Base-by-base conservation (phyloP, 73 alveolate genomes). In the Blepharisma stoltei region DNA sequence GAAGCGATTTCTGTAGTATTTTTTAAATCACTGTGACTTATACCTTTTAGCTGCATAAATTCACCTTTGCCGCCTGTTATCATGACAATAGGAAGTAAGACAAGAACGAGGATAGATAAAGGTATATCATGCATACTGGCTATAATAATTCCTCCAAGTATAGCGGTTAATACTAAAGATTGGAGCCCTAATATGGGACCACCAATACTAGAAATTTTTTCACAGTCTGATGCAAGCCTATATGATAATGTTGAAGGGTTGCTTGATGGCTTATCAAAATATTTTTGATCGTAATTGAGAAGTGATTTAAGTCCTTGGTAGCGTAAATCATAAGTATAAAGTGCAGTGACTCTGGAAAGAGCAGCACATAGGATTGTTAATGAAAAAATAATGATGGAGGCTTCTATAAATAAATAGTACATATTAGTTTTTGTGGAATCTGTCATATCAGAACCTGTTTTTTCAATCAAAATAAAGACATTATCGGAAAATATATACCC, bases 1-100 rank as follows among this genome's bases (percentile, higher is more conserved):
- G 92, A 88, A 21, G 86, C 89, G 25, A 88, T 38, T 27, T 54
- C 37, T 66, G 78, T 83, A 0, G 91, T 83, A 3, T 83, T 86
- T 32, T 32, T 32, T 32, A 32, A 3, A 32, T 32, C 41, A 38
- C 55, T 77, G 41, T 20, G 47, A n/a, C 65, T 68, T 7, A 7
- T 37, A 5, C 55, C 55, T 11, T 70, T 70, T 32, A 71, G 54
- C 66, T 18, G 49, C 55, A 47, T 66, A 70, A 37, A 47, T 80
- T 6, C 38, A 49, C 44, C 23, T 43, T 43, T 80, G 79, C 53
- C 49, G 54, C 66, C 60, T 50, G 55, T 65, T 75, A 81, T 11
- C 18, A 68, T 70, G 3, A 76, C 45, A 14, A 76, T 45, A 20
- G 70, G 38, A 3, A 73, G 21, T 6, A 68, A 75, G 8, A 53